Conservation (phyloP, 2,329 filamentous ascomycete species). For the Alternaria rosae region DNA sequence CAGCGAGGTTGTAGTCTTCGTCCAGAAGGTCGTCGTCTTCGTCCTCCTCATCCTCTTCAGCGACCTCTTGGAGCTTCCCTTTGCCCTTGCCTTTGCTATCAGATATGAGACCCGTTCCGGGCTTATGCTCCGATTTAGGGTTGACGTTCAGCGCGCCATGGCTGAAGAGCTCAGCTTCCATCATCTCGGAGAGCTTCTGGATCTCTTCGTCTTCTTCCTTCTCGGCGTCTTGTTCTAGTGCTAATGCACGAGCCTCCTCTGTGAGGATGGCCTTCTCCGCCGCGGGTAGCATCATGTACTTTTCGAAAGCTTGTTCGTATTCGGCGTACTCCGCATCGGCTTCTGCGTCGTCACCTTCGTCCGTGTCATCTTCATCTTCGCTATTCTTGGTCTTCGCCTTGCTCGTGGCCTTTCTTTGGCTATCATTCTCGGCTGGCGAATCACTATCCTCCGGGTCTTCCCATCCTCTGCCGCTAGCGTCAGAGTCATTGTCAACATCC, state of each 20-base stretch:
- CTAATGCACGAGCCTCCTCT: constrained; percentile 45
- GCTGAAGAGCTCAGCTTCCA: constrained; percentile 75
- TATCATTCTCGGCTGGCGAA: constrained; percentile 45
- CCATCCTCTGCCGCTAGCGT: constrained; percentile 55
- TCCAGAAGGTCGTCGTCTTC: constrained; percentile 65
- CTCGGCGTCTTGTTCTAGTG: constrained; percentile 52
- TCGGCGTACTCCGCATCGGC: constrained; percentile 74
- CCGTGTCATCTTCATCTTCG: constrained; percentile 30
- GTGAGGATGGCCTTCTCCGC: constrained; percentile 44
- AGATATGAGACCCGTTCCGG: constrained; percentile 11
- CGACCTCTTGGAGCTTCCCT: constrained; percentile 18
- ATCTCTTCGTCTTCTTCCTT: constrained; percentile 65
- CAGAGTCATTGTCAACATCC: constrained; percentile 68
- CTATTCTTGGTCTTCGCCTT: constrained; percentile 69
- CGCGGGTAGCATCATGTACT: constrained; percentile 76
- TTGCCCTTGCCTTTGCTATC: constrained; percentile 22
- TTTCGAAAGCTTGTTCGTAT: constrained; percentile 81
- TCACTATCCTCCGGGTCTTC: constrained; percentile 53
- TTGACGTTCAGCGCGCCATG: constrained; percentile 68
- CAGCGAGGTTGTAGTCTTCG: constrained; percentile 85
- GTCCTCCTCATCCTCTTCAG: constrained; percentile 52
- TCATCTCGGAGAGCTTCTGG: constrained; percentile 68
- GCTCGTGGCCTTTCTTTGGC: constrained; percentile 47
- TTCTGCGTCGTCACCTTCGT: constrained; percentile 57
- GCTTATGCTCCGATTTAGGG: constrained; percentile 22